A percentile compares a stretch with the other conserved stretches of the same genome.
Conservation (phyloP, 2,329 filamentous ascomycete genomes). For the Coniochaeta sp. region DNA sequence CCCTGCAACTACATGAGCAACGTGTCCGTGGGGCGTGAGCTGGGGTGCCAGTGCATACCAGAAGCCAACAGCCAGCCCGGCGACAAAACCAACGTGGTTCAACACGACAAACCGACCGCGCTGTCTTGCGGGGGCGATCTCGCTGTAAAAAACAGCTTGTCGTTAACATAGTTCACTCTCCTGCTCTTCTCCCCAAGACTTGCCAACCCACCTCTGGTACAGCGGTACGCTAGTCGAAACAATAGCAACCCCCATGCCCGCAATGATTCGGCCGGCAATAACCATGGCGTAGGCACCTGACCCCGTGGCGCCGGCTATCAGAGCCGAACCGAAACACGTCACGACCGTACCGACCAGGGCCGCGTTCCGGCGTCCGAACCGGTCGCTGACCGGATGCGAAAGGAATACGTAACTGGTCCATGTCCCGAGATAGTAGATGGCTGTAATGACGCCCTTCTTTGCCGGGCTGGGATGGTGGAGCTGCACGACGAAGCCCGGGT, state of each 20-base stretch:
- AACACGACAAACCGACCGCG: constrained; percentile 50
- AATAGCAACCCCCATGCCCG: constrained; percentile 45
- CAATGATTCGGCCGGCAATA: constrained; percentile 42
- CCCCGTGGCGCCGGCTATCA: constrained; percentile 38
- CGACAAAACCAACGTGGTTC: constrained; percentile 52
- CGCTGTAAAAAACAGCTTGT: constrained; percentile 35
- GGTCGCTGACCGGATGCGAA: constrained; percentile 43
- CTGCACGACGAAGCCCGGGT: constrained; percentile 43
- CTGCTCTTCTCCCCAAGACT: background rate
- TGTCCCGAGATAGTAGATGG: constrained; percentile 51
- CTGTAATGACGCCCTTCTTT: constrained; percentile 45
- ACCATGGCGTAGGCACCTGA: constrained; percentile 36
- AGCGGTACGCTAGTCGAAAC: constrained; percentile 50
- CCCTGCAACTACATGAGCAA: constrained; percentile 29
- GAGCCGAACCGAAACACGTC: constrained; percentile 38
- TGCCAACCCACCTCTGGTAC: constrained; percentile 42
- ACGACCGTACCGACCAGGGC: constrained; percentile 39
- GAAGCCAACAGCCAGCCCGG: constrained; percentile 45
- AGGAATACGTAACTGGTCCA: constrained; percentile 48
- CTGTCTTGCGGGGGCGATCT: constrained; percentile 45
- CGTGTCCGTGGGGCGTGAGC: background rate
- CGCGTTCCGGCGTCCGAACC: constrained; percentile 42
- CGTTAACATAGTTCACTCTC: background rate
- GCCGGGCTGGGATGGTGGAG: constrained; percentile 36
- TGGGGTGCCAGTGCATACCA: no score